Base-by-base conservation (phyloP, 768 basidiomycete species). In the Neoboletus brunneissimus region DNA sequence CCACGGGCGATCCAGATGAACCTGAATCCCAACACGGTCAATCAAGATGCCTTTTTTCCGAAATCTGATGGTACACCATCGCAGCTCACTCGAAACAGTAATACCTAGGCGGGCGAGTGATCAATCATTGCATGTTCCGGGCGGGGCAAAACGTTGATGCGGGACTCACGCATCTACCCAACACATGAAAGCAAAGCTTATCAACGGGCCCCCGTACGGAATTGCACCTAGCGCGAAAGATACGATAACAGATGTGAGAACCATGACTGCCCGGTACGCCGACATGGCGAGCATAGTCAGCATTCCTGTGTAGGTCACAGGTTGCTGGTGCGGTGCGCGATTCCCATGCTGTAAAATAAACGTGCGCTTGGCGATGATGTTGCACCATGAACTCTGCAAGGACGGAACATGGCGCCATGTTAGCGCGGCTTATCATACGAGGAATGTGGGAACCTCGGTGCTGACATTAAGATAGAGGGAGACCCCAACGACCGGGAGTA, bases 381-480 rank as follows among this genome's bases (percentile, higher is more conserved):
- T 81, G 64, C 87, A 89, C 89, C 91, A 94, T 5, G 83, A 80
- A 61, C 81, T 85, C 91, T 94, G 69, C 45, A 32, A 35, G 29
- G 48, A 43, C 34, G 25, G 40, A 27, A 45, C 41, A 38, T 34
- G 51, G 42, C 20, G 37, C 25, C 37, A 45, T 37, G 63, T 68
- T 51, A 51, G 56, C 57, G 53, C n/a, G 54, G 57, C 49, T 42
- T 31, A 44, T 61, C 48, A 50, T 41, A 54, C 38, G 42, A n/a
- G 43, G 20, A 48, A 49, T 27, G 54, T 38, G 50, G 53, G 46
- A 49, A 58, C 48, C 38, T 38, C n/a, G 47, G 51, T 27, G 76
- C 86, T 66, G 62, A 91, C 93, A 62, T 94, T 94, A 44, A 93
- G 77, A 72, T 93, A 93, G 54, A 93, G 80, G 12, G 91, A 91